phyloP scores from a whole-genome alignment of 2,329 filamentous ascomycete species.

The Rosellinia necatrix region DNA sequence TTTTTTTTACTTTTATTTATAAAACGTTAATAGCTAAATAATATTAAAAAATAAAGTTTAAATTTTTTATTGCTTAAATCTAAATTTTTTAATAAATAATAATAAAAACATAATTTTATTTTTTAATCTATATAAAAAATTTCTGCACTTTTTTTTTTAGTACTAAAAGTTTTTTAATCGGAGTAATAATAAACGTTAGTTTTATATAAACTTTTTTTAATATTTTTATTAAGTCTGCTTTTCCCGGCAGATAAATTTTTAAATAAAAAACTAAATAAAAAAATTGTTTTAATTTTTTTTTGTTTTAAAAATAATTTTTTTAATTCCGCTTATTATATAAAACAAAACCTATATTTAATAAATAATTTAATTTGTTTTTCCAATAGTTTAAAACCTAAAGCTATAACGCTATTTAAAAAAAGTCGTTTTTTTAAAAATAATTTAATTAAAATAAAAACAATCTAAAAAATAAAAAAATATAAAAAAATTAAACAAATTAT shows the following conservation, averaged over 20 bases:
- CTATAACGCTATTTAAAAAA: too few species aligned
- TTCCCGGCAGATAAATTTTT: not conserved
- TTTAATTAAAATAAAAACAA: not conserved
- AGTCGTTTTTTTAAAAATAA: not conserved
- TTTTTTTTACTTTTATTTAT: not conserved
- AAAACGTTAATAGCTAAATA: not conserved
- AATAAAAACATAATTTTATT: not conserved
- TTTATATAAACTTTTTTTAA: not conserved
- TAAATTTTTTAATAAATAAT: slow-evolving; percentile 3
- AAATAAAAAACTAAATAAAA: not conserved
- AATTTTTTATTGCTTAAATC: not conserved
- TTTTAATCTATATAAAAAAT: not conserved
- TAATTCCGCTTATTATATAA: not conserved
- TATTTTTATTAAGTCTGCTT: not conserved
- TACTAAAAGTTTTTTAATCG: not conserved
- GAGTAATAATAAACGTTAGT: not conserved
- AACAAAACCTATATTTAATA: not conserved
- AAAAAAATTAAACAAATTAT: not conserved
- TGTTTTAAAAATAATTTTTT: not conserved
- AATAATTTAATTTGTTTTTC: not conserved
- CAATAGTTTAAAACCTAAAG: not conserved
- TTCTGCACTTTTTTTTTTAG: not conserved
- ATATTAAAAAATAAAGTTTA: not conserved
- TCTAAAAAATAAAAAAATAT: not conserved
- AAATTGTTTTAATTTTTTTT: not conserved